Evolutionary conservation across 2,329 filamentous ascomycete species (phyloP), one percentile per base, ranked within the genome.

Genomic region (Huntiella moniliformis): DNA sequence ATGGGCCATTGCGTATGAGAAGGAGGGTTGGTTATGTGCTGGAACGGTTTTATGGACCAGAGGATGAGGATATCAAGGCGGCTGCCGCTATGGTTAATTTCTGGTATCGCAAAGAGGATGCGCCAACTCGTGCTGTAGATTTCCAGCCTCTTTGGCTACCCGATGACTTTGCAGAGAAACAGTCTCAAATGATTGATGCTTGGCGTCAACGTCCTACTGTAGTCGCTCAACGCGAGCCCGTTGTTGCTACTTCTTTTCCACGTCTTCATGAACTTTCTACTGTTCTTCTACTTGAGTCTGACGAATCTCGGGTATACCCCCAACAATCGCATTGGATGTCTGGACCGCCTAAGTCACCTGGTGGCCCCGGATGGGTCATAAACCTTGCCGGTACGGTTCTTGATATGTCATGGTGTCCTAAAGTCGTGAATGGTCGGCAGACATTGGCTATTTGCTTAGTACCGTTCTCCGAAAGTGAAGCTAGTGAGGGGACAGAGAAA

Each of bases 341-440:
- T 28, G 22, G 22, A 28, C 22, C 18, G 16, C 44, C 28, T 34
- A 37, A 16, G 13, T 33, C 12, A 12, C 13, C 36, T 10, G 55
- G 7, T 53, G 54, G 53, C 51, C 61, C 51, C 57, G 70, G 69
- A 3, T 74, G 69, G 68, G 58, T 74, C 51, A 53, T 77, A 11
- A 67, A 77, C 48, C 61, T 66, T 0, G 71, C 69, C 8, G 71
- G 72, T 42, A 62, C 73, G 11, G 64, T 71, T 4, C 56, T 69
- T 4, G 60, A 64, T 18, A 65, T 75, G 56, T 66, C 63, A 40
- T 77, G 73, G 73, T 67, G 66, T 1, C 65, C 67, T 2, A 54
- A 59, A 13, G 53, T 57, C 5, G 56, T 61, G 3, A 48, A 42
- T 16, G 38, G 38, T 4, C 37, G 39, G 5, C 71, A 74, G 53